Conservation (phyloP, 1,139 yeast genomes). For the Saccharomyces pastorianus region DNA sequence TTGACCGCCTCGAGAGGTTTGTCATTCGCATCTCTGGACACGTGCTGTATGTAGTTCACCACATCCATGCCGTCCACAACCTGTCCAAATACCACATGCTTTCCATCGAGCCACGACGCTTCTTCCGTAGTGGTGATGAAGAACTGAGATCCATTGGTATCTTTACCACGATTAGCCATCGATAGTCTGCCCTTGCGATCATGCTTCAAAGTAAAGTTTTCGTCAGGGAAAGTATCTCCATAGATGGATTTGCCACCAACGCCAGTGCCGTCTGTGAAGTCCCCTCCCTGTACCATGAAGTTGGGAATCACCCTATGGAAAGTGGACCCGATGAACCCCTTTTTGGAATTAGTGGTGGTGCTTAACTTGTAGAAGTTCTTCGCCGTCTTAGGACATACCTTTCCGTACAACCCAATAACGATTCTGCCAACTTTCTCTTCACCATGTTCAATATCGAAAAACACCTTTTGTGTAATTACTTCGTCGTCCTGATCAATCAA, state of each 20-base stretch:
- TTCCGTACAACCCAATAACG: constrained; percentile 78
- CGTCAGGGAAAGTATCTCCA: constrained; percentile 92
- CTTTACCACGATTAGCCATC: constrained; percentile 99
- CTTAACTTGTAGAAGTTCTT: constrained; percentile 96
- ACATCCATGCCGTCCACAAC: constrained; percentile 83
- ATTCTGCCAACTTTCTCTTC: constrained; percentile 56
- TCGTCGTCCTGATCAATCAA: background rate
- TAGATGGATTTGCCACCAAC: constrained; percentile 98
- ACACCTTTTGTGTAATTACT: constrained; percentile 18
- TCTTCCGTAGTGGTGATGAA: constrained; percentile 91
- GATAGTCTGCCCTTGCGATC: constrained; percentile 89
- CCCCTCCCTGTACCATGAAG: constrained; percentile 99
- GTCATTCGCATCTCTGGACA: constrained; percentile 53
- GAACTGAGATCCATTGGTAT: constrained; percentile 99
- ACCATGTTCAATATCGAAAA: constrained; percentile 32
- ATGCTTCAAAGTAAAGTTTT: constrained; percentile 83
- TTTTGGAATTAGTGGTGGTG: constrained; percentile 94
- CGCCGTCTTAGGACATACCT: constrained; percentile 94
- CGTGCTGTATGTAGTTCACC: constrained; percentile 82
- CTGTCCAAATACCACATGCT: constrained; percentile 98
- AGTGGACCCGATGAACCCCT: constrained; percentile 80
- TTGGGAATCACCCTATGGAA: constrained; percentile 99
- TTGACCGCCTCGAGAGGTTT: constrained; percentile 44
- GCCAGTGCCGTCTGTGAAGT: constrained; percentile 88
- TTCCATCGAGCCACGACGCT: constrained; percentile 96